Evolutionary conservation across 768 basidiomycete species (phyloP).

Genomic region (Dentipellis fragilis): DNA sequence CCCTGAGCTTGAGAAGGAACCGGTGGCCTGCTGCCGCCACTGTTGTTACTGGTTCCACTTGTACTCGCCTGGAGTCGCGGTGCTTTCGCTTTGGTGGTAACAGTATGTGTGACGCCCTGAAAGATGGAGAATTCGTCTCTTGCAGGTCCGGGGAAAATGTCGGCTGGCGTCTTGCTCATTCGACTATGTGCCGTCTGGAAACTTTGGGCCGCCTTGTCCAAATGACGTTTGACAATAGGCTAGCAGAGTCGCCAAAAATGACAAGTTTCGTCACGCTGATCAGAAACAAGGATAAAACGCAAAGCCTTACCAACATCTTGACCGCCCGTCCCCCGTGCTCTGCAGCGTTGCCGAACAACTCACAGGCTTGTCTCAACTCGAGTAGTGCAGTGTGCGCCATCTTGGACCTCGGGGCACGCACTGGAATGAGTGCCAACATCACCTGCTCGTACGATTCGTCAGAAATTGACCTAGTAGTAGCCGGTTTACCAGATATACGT

Average conservation of each 20-base stretch:
- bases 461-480: not conserved
- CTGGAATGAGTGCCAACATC: conserved; percentile 71
- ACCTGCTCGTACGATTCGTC: conserved; percentile 32
- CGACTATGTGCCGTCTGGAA: conserved; percentile 30
- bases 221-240: conserved; percentile 58
- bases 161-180: conserved; percentile 30
- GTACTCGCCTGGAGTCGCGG: not conserved
- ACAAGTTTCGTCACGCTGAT: not conserved
- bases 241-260: conserved; percentile 16
- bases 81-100: conserved; percentile 33
- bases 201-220: conserved; percentile 34
- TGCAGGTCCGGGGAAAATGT: conserved; percentile 49
- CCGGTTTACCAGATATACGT: not conserved
- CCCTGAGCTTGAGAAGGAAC: no score
- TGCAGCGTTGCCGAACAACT: conserved; percentile 58
- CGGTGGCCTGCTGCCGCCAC: not conserved
- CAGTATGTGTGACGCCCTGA: conserved; percentile 61
- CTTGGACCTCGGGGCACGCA: conserved; percentile 52
- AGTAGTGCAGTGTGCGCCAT: conserved; percentile 61
- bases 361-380: conserved; percentile 52
- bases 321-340: conserved; percentile 52
- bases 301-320: conserved; percentile 52
- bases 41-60: not conserved
- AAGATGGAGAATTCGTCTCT: conserved; percentile 69
- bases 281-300: not conserved